A percentile compares a stretch with the other conserved stretches of the same genome.
These are phyloP conservation scores for Cercospora zeae-maydis DNA, from an alignment of 2,329 filamentous ascomycete genomes.

Conservation along the genomic window DNA sequence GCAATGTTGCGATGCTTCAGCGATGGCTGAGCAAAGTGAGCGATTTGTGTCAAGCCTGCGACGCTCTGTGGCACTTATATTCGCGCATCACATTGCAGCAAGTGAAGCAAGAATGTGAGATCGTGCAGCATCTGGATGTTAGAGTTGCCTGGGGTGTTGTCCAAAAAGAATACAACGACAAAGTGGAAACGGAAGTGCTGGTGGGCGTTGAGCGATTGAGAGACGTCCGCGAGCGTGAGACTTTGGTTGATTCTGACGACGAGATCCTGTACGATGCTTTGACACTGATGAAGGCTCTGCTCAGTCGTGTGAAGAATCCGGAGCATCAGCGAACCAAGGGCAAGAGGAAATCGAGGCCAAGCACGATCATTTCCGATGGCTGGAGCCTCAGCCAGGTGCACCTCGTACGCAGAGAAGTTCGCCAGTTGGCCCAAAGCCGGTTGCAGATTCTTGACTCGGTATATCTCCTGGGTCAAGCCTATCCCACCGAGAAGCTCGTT, in stretches of 20 bases:
- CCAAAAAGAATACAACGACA: neutral
- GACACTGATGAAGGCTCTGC: neutral
- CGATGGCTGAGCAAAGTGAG: conserved; percentile 1
- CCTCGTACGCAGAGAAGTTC: neutral
- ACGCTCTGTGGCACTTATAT: neutral
- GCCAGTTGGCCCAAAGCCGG: neutral
- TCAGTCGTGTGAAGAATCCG: neutral
- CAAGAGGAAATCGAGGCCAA: neutral
- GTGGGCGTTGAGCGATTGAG: neutral
- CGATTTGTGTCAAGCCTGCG: neutral
- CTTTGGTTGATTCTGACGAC: neutral
- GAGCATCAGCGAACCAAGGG: neutral
- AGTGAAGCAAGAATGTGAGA: neutral
- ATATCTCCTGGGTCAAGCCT: neutral
- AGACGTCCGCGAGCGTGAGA: neutral
- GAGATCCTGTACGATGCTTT: neutral
- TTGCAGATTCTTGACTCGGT: neutral
- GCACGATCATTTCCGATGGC: neutral
- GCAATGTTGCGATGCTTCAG: neutral
- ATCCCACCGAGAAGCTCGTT: neutral
- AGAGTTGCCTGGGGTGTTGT: neutral
- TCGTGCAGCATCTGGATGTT: neutral
- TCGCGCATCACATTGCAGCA: neutral
- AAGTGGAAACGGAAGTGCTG: neutral
- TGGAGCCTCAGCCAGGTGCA: neutral